phyloP scores from a whole-genome alignment of 2,329 filamentous ascomycete genomes.

The Neopestalotiopsis sp. region DNA sequence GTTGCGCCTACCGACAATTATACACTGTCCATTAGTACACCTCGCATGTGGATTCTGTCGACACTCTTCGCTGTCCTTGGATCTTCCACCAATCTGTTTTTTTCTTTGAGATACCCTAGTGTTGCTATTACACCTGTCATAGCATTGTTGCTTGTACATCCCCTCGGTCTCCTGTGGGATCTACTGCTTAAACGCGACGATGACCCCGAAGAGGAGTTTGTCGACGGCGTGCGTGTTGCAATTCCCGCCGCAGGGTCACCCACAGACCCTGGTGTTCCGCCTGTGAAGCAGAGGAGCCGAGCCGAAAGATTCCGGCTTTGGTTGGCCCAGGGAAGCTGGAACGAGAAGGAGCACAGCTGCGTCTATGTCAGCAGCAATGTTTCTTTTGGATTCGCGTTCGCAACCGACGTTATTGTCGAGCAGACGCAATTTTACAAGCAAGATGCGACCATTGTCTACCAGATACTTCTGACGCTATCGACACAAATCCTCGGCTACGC shows the following conservation, averaged over 20 bases:
- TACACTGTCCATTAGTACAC: slow-evolving; percentile 82
- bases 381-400: slow-evolving; percentile 87
- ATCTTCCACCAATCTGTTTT: slow-evolving; percentile 86
- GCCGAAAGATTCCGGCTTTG: slow-evolving; percentile 65
- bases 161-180: slow-evolving; percentile 82
- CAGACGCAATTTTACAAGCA: slow-evolving; percentile 90
- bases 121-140: slow-evolving; percentile 90
- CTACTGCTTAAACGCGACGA: slow-evolving; percentile 65
- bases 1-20: slow-evolving; percentile 78
- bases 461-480: slow-evolving; percentile 81
- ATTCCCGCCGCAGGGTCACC: slow-evolving; percentile 11
- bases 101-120: slow-evolving; percentile 87
- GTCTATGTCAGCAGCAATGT: slow-evolving; percentile 91
- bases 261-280: slow-evolving; percentile 19
- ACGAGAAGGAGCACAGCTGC: slow-evolving; percentile 87
- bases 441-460: slow-evolving; percentile 75
- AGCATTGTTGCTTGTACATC: slow-evolving; percentile 82
- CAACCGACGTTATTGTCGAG: slow-evolving; percentile 88
- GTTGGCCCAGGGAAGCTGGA: slow-evolving; percentile 82
- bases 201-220: slow-evolving; percentile 60
- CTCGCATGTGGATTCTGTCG: slow-evolving; percentile 86
- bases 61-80: slow-evolving; percentile 80
- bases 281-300: slow-evolving; percentile 33
- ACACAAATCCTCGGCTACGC: slow-evolving; percentile 88
- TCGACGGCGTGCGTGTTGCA: slow-evolving; percentile 53